These are phyloP conservation scores for Trematosphaeria pertusa DNA, from an alignment of 2,329 filamentous ascomycete genomes.

Conservation along the genomic window DNA sequence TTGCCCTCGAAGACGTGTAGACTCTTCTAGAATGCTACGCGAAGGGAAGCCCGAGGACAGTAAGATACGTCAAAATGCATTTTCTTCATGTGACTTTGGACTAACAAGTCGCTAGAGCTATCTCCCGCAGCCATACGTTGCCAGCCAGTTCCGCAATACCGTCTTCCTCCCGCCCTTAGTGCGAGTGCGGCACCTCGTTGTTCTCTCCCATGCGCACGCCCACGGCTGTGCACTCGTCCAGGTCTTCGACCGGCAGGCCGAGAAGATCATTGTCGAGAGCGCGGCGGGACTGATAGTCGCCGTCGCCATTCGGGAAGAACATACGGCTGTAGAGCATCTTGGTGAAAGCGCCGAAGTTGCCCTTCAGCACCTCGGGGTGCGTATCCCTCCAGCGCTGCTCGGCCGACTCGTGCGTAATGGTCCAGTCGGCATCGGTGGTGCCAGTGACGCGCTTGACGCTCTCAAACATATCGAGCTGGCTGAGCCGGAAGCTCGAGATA, in stretches of 20 bases:
- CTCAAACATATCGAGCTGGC: slow-evolving; percentile 47
- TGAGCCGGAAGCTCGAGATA: slow-evolving; percentile 45
- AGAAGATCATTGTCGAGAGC: slow-evolving; percentile 20
- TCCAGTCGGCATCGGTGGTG: slow-evolving; percentile 47
- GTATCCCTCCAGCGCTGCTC: slow-evolving; percentile 24
- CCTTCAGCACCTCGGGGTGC: slow-evolving; percentile 7
- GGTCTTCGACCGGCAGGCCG: slow-evolving; percentile 3
- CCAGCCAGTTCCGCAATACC: too few species aligned
- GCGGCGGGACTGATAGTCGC: slow-evolving; percentile 23
- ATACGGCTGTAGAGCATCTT: slow-evolving; percentile 21
- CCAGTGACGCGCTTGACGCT: slow-evolving; percentile 41
- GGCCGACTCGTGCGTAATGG: slow-evolving; percentile 25
- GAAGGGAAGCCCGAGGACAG: too few species aligned
- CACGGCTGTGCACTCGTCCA: slow-evolving; percentile 5
- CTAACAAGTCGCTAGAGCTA: too few species aligned
- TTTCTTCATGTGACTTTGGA: too few species aligned
- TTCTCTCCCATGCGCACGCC: slow-evolving; percentile 8
- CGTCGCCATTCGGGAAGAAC: slow-evolving; percentile 15
- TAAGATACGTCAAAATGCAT: too few species aligned
- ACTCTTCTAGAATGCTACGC: too few species aligned
- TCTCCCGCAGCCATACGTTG: too few species aligned
- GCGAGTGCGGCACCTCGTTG: slow-evolving; percentile 7
- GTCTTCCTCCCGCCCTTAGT: neutral
- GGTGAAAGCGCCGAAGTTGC: slow-evolving; percentile 13
- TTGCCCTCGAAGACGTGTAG: too few species aligned